Conservation (phyloP, 192 early-diverging fungal genomes). For the Spinellus fusiger region DNA sequence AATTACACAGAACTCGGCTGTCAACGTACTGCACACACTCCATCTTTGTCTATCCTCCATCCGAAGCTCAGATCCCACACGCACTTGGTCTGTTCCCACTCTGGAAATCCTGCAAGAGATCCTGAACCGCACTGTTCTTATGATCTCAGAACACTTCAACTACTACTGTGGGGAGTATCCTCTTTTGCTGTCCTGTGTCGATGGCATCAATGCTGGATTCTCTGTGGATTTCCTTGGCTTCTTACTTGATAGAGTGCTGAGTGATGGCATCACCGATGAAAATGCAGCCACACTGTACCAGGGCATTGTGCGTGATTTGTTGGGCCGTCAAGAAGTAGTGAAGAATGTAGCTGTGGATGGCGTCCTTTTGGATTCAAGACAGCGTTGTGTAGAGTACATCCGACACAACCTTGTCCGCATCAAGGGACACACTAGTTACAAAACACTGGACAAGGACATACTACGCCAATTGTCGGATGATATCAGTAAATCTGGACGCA, state of each 20-base stretch:
- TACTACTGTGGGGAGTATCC: conserved; percentile 30
- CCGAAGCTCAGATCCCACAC: conserved; percentile 20
- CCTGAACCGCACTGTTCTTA: conserved; percentile 10
- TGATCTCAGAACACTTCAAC: conserved; percentile 21
- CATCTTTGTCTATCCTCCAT: conserved; percentile 24
- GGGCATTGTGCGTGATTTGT: conserved; percentile 28
- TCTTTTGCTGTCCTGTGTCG: conserved; percentile 30
- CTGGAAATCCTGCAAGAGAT: conserved; percentile 22
- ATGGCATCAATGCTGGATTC: conserved; percentile 31
- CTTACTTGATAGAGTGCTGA: conserved; percentile 13
- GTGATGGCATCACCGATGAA: conserved; percentile 19
- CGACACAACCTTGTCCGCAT: conserved; percentile 8
- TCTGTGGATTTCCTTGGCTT: conserved; percentile 34
- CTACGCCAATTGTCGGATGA: conserved; percentile 20
- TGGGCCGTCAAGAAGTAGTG: conserved; percentile 27
- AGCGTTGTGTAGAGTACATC: conserved; percentile 18
- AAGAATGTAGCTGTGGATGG: conserved; percentile 31
- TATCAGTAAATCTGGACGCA: background rate
- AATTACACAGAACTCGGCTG: conserved; percentile 23
- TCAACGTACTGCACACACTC: conserved; percentile 26
- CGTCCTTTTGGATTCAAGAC: conserved; percentile 15
- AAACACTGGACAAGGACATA: conserved; percentile 15
- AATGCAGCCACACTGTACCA: conserved; percentile 28
- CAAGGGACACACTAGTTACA: conserved; percentile 16
- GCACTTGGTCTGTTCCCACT: conserved; percentile 21